These are phyloP conservation scores for Cicer arietinum DNA, from an alignment of 306 rosid genomes.

Conservation along the genomic window DNA sequence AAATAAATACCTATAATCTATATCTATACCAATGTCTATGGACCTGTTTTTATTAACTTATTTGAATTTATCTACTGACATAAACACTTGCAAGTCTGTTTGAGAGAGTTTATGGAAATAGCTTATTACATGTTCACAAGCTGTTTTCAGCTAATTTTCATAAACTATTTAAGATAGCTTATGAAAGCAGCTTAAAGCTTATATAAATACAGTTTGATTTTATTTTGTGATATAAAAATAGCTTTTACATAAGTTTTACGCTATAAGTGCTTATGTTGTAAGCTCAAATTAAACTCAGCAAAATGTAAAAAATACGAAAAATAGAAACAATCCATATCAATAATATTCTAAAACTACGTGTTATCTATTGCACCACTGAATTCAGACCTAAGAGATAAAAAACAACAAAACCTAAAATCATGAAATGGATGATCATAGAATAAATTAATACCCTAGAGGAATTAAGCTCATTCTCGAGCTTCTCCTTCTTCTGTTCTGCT, in stretches of 20 bases:
- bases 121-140: too few relatives aligned
- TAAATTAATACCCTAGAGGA: conserved; percentile 65
- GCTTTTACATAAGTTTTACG: too few relatives aligned
- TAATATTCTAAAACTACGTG: not conserved
- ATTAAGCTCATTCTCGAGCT: conserved; percentile 93
- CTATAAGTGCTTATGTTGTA: too few relatives aligned
- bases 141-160: too few relatives aligned
- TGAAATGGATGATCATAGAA: not conserved
- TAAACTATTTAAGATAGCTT: too few relatives aligned
- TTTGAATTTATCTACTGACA: too few relatives aligned
- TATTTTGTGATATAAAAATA: too few relatives aligned
- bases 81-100: too few relatives aligned
- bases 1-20: not conserved
- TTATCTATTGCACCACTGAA: not conserved
- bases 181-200: too few relatives aligned
- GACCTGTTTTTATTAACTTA: too few relatives aligned
- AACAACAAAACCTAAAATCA: not conserved
- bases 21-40: not conserved
- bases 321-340: not conserved
- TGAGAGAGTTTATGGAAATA: too few relatives aligned
- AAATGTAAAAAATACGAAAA: not conserved
- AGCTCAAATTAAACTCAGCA: conserved; percentile 2
- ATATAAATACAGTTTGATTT: too few relatives aligned
- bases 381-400: not conserved
- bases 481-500: conserved; percentile 91